Conservation (phyloP, 176 grass and related monocot genomes). For the barley (Hordeum vulgare) region MorexV3_pseudomolecules_assembly NC_058520.1:611295354-611295853, state of each 20-base stretch:
- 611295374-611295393: not conserved
- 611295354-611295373: not conserved
- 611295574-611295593: constrained; percentile 38
- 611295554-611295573: constrained; percentile 54
- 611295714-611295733: too few relatives aligned
- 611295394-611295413: not conserved
- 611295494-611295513: constrained; percentile 36
- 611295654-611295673: not conserved
- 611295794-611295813: constrained; percentile 42
- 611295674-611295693: not conserved
- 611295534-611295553: constrained; percentile 29
- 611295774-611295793: constrained; percentile 50
- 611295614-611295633: constrained; percentile 21
- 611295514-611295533: constrained; percentile 41
- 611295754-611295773: constrained; percentile 47
- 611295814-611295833: not conserved
- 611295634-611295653: not conserved
- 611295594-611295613: constrained; percentile 25
- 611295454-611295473: constrained; percentile 24
- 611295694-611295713: not conserved
- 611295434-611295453: constrained; percentile 51
- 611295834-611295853: not conserved
- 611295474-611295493: constrained; percentile 44
- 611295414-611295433: constrained; percentile 22
- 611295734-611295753: constrained; percentile 26